Percentiles rank a stretch among this genome's conserved stretches.
Evolutionary conservation across 176 grass and related monocot genomes (phyloP).

Genomic region (Oryza coarctata): DNA sequence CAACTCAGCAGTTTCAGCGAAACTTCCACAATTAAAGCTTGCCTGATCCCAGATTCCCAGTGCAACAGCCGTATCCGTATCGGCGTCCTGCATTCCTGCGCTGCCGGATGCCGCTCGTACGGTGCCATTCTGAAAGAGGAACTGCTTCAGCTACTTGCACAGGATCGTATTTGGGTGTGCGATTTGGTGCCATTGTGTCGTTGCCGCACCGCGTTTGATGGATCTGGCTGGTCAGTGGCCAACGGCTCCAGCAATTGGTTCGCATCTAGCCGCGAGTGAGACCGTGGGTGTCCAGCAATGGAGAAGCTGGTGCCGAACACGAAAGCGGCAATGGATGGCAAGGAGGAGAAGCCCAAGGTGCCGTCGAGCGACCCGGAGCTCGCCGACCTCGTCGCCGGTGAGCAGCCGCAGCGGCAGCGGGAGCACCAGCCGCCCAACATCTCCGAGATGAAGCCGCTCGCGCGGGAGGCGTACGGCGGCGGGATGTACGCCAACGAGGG

Average conservation of each 20-base stretch:
- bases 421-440: conserved; percentile 58
- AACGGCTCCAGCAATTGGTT: not conserved
- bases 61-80: not conserved
- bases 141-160: too few relatives aligned
- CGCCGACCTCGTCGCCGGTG: not conserved
- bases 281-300: conserved; percentile 4
- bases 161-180: too few relatives aligned
- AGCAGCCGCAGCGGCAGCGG: conserved; percentile 33
- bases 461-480: conserved; percentile 74
- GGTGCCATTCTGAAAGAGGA: too few relatives aligned
- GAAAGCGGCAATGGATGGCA: conserved; percentile 38
- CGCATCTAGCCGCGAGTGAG: too few relatives aligned
- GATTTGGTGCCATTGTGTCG: too few relatives aligned
- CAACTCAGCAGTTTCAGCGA: not conserved
- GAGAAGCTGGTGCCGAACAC: conserved; percentile 46
- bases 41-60: not conserved
- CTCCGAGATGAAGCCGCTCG: conserved; percentile 77
- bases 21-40: not conserved
- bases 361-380: conserved; percentile 39
- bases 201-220: too few relatives aligned
- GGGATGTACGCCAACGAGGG: conserved; percentile 67
- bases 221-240: not conserved
- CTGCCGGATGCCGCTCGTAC: too few relatives aligned
- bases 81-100: too few relatives aligned
- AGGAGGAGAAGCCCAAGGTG: conserved; percentile 42